Evolutionary conservation across 2,329 filamentous ascomycete species (phyloP).

Genomic region (Phialocephala sp.): DNA sequence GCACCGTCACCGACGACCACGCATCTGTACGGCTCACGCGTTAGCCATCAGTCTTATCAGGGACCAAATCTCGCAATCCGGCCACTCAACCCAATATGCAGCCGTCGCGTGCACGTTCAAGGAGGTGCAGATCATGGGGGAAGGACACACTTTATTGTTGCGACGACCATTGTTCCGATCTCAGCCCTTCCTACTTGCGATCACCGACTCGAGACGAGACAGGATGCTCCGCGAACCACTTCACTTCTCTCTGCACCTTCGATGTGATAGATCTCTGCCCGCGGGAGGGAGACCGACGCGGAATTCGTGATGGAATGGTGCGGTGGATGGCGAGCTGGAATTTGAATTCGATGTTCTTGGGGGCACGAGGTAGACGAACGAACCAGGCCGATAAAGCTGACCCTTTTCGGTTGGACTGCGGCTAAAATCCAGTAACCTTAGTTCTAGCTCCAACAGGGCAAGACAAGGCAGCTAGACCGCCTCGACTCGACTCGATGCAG

Average conservation of each 20-base stretch:
- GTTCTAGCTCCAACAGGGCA: neutral
- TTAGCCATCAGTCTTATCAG: constrained; percentile 25
- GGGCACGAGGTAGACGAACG: constrained; percentile 2
- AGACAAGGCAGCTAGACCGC: neutral
- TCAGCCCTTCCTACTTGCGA: constrained; percentile 20
- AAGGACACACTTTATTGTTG: constrained; percentile 64
- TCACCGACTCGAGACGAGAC: constrained; percentile 20
- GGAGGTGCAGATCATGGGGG: constrained; percentile 22
- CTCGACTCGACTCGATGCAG: neutral
- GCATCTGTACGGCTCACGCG: constrained; percentile 66
- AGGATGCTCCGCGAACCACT: constrained; percentile 12
- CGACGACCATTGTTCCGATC: constrained; percentile 53
- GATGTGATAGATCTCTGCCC: neutral
- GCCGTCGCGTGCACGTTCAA: constrained; percentile 13
- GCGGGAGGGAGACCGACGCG: constrained; percentile 10
- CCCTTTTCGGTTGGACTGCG: constrained; percentile 11
- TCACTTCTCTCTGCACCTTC: constrained; percentile 5
- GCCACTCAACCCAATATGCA: neutral
- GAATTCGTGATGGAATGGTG: neutral
- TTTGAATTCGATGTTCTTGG: constrained; percentile 3
- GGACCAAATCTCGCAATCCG: neutral
- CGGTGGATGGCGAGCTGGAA: neutral
- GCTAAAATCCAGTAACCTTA: neutral
- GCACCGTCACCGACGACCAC: constrained; percentile 99
- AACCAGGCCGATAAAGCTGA: constrained; percentile 22